These are phyloP conservation scores for Ophiostoma ulmi DNA, from an alignment of 2,329 filamentous ascomycete species.

Conservation along the genomic window DNA sequence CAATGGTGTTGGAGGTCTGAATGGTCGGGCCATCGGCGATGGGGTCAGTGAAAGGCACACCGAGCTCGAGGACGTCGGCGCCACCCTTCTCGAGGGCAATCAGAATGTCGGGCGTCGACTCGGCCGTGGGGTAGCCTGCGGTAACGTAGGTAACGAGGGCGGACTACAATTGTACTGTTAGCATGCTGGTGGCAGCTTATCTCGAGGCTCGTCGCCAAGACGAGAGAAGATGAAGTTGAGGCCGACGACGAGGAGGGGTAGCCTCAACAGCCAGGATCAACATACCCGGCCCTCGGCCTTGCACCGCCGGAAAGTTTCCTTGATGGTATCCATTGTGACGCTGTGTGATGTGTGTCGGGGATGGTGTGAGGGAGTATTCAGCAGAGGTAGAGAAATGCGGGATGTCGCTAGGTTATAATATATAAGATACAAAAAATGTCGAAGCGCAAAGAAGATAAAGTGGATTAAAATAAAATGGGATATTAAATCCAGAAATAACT, in stretches of 20 bases:
- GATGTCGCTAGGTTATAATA: not conserved
- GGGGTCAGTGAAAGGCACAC: slow-evolving; percentile 93
- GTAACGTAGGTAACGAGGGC: slow-evolving; percentile 96
- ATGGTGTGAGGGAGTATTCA: not conserved
- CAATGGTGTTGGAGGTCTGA: slow-evolving; percentile 88
- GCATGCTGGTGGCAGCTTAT: not conserved
- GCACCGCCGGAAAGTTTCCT: slow-evolving; percentile 55
- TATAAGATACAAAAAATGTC: not conserved
- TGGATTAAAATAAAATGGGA: slow-evolving; percentile 2
- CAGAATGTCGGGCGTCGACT: slow-evolving; percentile 76
- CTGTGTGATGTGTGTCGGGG: slow-evolving; percentile 13
- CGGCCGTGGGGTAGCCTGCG: slow-evolving; percentile 79
- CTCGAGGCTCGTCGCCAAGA: not conserved
- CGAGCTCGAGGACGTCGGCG: slow-evolving; percentile 91
- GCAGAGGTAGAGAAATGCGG: not conserved
- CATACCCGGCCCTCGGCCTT: slow-evolving; percentile 54
- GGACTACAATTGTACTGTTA: slow-evolving; percentile 44
- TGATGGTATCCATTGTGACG: slow-evolving; percentile 51
- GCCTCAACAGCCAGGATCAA: not conserved
- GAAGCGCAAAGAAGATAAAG: not conserved
- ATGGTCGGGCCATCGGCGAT: slow-evolving; percentile 98
- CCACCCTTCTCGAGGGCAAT: slow-evolving; percentile 89
- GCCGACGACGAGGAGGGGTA: not conserved
- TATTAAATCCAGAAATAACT: not conserved
- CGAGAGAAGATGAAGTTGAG: too few relatives aligned